Conservation (phyloP, 768 basidiomycete genomes). For the Suillus spraguei region DNA sequence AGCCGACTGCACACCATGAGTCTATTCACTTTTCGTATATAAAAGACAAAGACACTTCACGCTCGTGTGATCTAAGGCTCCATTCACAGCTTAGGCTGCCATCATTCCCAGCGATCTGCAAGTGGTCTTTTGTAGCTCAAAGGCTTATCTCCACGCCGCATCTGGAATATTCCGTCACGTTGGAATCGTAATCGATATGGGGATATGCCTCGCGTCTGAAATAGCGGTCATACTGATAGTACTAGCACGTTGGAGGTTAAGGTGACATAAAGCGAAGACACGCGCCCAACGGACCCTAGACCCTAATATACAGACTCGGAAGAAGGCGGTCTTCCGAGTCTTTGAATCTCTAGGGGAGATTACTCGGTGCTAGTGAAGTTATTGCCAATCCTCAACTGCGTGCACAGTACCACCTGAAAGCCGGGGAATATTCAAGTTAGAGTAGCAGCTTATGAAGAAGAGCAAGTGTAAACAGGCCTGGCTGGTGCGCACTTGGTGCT, state of each 20-base stretch:
- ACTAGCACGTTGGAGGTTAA: not conserved
- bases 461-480: not conserved
- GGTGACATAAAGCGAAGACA: constrained; percentile 2
- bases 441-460: not conserved
- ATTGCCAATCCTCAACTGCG: not conserved
- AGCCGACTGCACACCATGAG: not conserved
- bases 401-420: not conserved
- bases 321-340: not conserved
- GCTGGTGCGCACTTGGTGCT: not conserved
- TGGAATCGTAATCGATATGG: not conserved
- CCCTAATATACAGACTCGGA: not conserved
- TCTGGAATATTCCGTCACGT: not conserved
- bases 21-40: not conserved
- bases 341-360: not conserved
- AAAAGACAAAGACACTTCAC: not conserved
- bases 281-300: not conserved
- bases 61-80: not conserved
- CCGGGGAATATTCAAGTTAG: not conserved
- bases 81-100: not conserved
- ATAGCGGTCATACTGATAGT: not conserved
- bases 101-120: not conserved
- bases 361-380: not conserved
- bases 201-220: not conserved
- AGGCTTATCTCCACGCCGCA: not conserved
- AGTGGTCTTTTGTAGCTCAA: not conserved